Base-by-base conservation (phyloP, 106 monocot species). In the Posidonia australis region DNA sequence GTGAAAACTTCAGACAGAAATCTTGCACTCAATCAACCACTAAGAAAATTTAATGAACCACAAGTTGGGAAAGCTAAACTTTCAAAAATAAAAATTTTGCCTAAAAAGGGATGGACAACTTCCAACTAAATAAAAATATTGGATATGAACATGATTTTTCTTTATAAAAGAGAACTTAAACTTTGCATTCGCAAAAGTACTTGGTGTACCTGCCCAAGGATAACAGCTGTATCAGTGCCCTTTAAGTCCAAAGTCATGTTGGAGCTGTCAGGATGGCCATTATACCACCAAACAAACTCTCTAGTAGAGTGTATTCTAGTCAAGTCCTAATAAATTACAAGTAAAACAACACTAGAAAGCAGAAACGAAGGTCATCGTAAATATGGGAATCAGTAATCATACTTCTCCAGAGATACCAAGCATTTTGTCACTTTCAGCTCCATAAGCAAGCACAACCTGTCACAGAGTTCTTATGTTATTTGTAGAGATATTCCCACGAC, bases 231-330 rank as follows among this genome's bases (percentile, higher is more conserved):
- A 77, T 91, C 91, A 62, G 80, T 77, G 46, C 60, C 81, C 64
- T 74, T 77, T 56, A 99, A 76, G 30, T 87, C 76, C 51, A 79
- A 79, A 46, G 58, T 19, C 77, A 99, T 67, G 14, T 73, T 59
- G 52, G 25, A 73, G 73, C 58, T 85, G 61, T 99, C 98, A 47
- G 91, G 98, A 51, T 99, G 98, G 9, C 98, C 98, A 83, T 99
- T 99, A 69, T 99, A 99, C 98, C 91, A 99, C 98, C 98, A 99
- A 3, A 91, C 85, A 66, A 99, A 91, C 64, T 99, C 91, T 69
- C 98, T 84, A 32, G 98, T 84, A 16, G 98, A 91, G 67, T 77
- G 55, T 70, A 98, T 79, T 18, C 83, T 85, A 74, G 58, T 51
- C 67, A 98, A 67, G 58, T 78, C 69, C 98, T 98, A 63, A 10